Evolutionary conservation across 768 basidiomycete genomes (phyloP).

Genomic region (Dacryopinax spathularia): DNA sequence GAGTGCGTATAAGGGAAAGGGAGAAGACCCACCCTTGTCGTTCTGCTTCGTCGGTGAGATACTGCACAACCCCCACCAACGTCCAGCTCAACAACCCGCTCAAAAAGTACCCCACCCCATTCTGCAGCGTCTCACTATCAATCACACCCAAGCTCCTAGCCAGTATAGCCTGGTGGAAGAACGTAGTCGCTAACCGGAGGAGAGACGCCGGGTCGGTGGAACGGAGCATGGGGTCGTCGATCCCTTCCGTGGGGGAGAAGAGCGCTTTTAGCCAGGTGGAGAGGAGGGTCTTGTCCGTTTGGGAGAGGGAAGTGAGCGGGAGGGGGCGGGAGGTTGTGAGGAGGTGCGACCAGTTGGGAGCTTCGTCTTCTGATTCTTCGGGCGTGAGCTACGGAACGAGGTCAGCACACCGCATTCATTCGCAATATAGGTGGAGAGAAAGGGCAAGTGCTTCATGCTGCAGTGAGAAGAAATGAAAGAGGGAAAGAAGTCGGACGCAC

Average conservation of each 20-base stretch:
- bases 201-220: constrained; percentile 56
- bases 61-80: constrained; percentile 52
- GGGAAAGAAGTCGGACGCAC: constrained; percentile 23
- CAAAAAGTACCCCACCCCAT: constrained; percentile 65
- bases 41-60: constrained; percentile 12
- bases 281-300: constrained; percentile 17
- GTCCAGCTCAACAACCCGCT: constrained; percentile 67
- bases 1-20: not conserved
- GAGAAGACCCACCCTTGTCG: not conserved
- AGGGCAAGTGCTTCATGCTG: no score
- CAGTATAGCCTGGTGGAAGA: constrained; percentile 50
- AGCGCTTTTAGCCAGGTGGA: constrained; percentile 59
- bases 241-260: constrained; percentile 62
- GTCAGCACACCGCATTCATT: no score
- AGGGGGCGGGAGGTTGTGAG: not conserved
- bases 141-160: constrained; percentile 38
- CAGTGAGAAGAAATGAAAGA: no score
- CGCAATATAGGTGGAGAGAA: no score
- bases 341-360: not conserved
- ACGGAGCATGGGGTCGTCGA: constrained; percentile 66
- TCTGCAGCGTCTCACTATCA: constrained; percentile 52
- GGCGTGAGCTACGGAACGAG: not conserved
- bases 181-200: constrained; percentile 48
- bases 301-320: not conserved
- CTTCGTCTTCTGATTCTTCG: not conserved